phyloP scores from a whole-genome alignment of 257 asterid species.

The Petunia secreta region DNA sequence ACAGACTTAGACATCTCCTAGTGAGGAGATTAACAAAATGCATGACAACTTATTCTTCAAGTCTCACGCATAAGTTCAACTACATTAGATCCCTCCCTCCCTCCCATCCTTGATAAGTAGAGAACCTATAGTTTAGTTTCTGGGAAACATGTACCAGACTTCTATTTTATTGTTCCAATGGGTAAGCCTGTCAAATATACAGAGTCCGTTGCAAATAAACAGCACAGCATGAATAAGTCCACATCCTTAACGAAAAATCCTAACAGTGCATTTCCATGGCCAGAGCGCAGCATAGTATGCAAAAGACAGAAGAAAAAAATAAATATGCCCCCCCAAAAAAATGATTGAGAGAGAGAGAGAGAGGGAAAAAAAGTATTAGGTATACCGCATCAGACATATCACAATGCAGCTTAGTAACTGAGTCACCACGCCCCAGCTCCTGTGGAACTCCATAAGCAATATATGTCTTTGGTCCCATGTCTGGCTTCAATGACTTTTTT shows the following conservation, averaged over 20 bases:
- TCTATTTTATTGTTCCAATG: background rate
- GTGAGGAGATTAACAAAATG: background rate
- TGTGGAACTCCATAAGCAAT: slow-evolving; percentile 84
- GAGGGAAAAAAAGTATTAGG: background rate
- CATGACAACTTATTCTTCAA: background rate
- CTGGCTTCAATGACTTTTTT: slow-evolving; percentile 57
- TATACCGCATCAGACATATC: slow-evolving; percentile 95
- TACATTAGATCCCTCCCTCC: background rate
- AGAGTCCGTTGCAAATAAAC: slow-evolving; percentile 6
- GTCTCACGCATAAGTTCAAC: background rate
- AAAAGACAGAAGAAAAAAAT: slow-evolving; percentile 8
- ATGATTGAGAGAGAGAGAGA: background rate
- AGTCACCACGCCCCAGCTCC: slow-evolving; percentile 92
- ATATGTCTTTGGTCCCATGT: slow-evolving; percentile 94
- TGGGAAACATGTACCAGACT: background rate
- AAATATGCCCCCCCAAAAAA: slow-evolving; percentile 16
- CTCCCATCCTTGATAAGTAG: too few relatives aligned
- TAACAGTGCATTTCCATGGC: background rate
- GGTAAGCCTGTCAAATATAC: background rate
- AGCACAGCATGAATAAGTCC: slow-evolving; percentile 14
- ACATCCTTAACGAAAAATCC: slow-evolving; percentile 1
- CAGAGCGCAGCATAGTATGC: background rate
- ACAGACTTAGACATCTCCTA: background rate
- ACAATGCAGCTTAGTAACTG: slow-evolving; percentile 89
- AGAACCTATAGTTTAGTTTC: background rate